Evolutionary conservation across 2,329 filamentous ascomycete genomes (phyloP).

Genomic region (Colletotrichum ledebouriae): DNA sequence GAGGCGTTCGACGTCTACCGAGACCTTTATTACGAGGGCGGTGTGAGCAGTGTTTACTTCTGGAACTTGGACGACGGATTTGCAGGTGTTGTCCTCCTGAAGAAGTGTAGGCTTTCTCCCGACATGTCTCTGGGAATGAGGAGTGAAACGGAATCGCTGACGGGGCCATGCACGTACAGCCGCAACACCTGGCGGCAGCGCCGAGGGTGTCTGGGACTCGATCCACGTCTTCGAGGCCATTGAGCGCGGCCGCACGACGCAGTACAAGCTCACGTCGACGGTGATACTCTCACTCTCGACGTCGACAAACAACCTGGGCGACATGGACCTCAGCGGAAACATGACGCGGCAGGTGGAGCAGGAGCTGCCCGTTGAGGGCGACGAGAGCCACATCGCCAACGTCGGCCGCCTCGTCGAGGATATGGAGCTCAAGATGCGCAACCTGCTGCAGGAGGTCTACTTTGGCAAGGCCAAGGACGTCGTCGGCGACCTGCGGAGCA

Average conservation of each 20-base stretch:
- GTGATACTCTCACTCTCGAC: constrained; percentile 91
- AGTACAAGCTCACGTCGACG: constrained; percentile 98
- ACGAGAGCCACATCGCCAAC: constrained; percentile 95
- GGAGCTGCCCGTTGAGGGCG: constrained; percentile 89
- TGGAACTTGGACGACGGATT: constrained; percentile 99
- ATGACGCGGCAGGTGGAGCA: constrained; percentile 97
- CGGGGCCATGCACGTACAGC: constrained; percentile 57
- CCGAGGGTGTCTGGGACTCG: constrained; percentile 92
- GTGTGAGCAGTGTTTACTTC: constrained; percentile 95
- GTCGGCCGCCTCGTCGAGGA: constrained; percentile 95
- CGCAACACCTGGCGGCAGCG: constrained; percentile 74
- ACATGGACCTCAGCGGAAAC: constrained; percentile 94
- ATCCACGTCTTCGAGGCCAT: constrained; percentile 99
- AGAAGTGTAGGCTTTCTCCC: constrained; percentile 77
- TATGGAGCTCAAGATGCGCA: constrained; percentile 99
- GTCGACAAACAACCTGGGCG: constrained; percentile 71
- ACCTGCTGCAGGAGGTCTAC: constrained; percentile 97
- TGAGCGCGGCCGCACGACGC: constrained; percentile 89
- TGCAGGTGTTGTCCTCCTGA: constrained; percentile 93
- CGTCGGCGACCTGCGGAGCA: constrained; percentile 92
- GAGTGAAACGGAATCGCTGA: not conserved
- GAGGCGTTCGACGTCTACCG: constrained; percentile 97
- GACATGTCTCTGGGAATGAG: not conserved
- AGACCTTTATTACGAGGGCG: constrained; percentile 97
- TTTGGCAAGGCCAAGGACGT: constrained; percentile 99